Base-by-base conservation (phyloP, 73 alveolate genomes). In the Vitrella brassicaformis region DNA sequence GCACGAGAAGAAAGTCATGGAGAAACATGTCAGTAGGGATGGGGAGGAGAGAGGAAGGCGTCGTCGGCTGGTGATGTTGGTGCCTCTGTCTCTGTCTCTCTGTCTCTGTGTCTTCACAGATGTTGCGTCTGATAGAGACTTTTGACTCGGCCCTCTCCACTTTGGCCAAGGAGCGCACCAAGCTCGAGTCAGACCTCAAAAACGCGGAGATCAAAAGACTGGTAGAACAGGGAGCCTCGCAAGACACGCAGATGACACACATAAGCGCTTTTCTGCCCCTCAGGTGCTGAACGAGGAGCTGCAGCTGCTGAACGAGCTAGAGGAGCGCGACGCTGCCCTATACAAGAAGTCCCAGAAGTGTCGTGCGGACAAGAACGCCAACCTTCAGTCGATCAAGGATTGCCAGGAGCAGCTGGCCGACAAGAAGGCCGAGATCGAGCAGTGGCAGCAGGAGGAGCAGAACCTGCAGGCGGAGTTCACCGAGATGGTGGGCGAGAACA, bases 121-220 rank as follows among this genome's bases (percentile, higher is more conserved):
- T 30, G 14, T 1, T 8, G 10, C 30, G 67, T 71, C 76, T 76
- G 32, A 47, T 76, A 0, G 83, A 67, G 39, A 76, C 83, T 30
- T 76, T 76, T 66, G 68, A 76, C 71, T 31, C 47, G 71, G 83
- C 83, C 67, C 76, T 76, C 28, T 70, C 75, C 27, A 67, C 83
- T 68, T 45, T 76, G 19, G 75, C 67, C 71, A 76, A 68, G 71
- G 80, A 67, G 64, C 69, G 68, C 67, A 77, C 83, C 81, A 81
- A 90, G 76, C 88, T 89, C 29, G 92, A 89, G 75, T 72, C 87
- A 31, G 95, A 89, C 69, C 79, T 89, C 39, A 89, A 89, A 68
- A 83, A 89, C 46, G 95, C 95, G 25, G 95, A 85, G 71, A 88
- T 88, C 92, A 88, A 88, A 76, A 86, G 85, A 39, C 70, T 88